These are phyloP conservation scores for Rhizopogon vesiculosus DNA, from an alignment of 768 basidiomycete genomes.

Conservation along the genomic window DNA sequence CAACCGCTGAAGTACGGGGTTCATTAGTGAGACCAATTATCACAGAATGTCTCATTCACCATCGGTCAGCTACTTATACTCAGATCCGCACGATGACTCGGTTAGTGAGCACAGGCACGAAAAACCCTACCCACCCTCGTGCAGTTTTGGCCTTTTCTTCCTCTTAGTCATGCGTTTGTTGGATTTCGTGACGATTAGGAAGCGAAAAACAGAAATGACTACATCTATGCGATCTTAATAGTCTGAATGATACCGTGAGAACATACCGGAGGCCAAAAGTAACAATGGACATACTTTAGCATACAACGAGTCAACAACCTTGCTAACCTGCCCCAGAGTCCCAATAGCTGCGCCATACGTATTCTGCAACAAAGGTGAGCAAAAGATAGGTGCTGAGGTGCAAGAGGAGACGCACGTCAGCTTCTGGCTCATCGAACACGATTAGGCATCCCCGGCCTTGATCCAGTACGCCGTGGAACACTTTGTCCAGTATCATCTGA, in stretches of 20 bases:
- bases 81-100: too few relatives aligned
- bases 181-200: too few relatives aligned
- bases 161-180: not conserved
- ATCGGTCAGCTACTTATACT: too few relatives aligned
- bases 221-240: conserved; percentile 36
- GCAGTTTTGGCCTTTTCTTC: not conserved
- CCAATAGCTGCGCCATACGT: conserved; percentile 87
- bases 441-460: conserved; percentile 90
- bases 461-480: conserved; percentile 93
- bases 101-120: not conserved
- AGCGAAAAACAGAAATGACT: not conserved
- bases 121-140: not conserved
- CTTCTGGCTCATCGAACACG: conserved; percentile 84
- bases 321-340: conserved; percentile 84
- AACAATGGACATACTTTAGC: conserved; percentile 53
- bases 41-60: too few relatives aligned
- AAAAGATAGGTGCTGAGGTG: not conserved
- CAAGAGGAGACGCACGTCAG: conserved; percentile 58
- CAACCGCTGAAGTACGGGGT: too few relatives aligned
- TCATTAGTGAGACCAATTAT: too few relatives aligned
- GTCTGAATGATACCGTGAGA: conserved; percentile 23
- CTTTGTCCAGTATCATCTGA: conserved; percentile 97
- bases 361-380: conserved; percentile 43
- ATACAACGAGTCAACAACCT: conserved; percentile 92
- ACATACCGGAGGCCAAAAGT: not conserved